Evolutionary conservation across 2,329 filamentous ascomycete genomes (phyloP).

Genomic region (Cordyceps pruinosa): DNA sequence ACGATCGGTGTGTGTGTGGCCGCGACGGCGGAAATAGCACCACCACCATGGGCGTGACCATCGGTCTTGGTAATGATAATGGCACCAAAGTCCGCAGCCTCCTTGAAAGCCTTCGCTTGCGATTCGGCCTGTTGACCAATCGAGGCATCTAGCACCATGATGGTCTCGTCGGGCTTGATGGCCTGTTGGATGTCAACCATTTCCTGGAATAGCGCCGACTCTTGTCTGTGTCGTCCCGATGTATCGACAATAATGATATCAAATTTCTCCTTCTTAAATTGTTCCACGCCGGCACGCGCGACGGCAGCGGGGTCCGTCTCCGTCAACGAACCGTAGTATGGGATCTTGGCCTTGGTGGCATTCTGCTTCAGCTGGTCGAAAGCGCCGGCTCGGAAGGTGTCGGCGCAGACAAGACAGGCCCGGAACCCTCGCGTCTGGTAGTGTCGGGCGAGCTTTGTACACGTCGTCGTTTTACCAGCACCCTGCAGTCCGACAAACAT

Average conservation of each 20-base stretch:
- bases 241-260: constrained; percentile 99
- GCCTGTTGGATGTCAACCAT: constrained; percentile 96
- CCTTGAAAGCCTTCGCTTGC: constrained; percentile 94
- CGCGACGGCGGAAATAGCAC: constrained; percentile 94
- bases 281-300: constrained; percentile 90
- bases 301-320: constrained; percentile 94
- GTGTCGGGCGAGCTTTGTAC: constrained; percentile 91
- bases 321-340: constrained; percentile 93
- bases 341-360: constrained; percentile 96
- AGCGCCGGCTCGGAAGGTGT: constrained; percentile 96
- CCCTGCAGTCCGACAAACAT: constrained; percentile 99
- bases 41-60: constrained; percentile 89
- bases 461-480: constrained; percentile 95
- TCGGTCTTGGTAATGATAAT: constrained; percentile 99
- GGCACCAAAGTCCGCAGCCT: constrained; percentile 90
- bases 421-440: constrained; percentile 93
- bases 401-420: constrained; percentile 88
- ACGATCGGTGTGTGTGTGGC: constrained; percentile 96
- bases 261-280: constrained; percentile 98
- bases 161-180: constrained; percentile 84
- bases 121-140: constrained; percentile 95
- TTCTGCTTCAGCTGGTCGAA: constrained; percentile 99
- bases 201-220: constrained; percentile 90
- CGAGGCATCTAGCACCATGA: constrained; percentile 94
- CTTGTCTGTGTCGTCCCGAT: constrained; percentile 88